Evolutionary conservation across 495 filamentous ascomycete genomes (phyloP).

Genomic region (Aspergillus kassunensis): DNA sequence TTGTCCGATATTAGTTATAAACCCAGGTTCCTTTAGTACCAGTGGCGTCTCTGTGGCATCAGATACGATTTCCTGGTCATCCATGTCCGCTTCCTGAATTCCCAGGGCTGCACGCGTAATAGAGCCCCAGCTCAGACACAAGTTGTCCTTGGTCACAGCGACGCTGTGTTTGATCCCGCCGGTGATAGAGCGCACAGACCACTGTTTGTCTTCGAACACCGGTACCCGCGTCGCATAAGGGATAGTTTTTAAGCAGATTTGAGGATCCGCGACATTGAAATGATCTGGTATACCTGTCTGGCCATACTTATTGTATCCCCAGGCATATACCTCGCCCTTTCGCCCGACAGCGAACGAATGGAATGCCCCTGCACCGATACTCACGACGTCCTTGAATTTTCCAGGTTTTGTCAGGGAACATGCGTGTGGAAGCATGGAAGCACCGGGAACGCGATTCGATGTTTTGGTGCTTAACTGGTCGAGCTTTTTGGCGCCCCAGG

Average conservation of each 20-base stretch:
- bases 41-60: background rate
- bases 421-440: slow-evolving; percentile 35
- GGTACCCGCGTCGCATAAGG: no score
- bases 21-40: slow-evolving; percentile 53
- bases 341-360: slow-evolving; percentile 67
- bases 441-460: slow-evolving; percentile 56
- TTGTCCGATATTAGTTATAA: slow-evolving; percentile 24
- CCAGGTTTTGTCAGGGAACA: background rate
- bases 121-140: slow-evolving; percentile 66
- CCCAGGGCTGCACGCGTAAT: slow-evolving; percentile 62
- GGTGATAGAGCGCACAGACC: slow-evolving; percentile 45
- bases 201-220: no score
- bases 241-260: no score
- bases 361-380: slow-evolving; percentile 60
- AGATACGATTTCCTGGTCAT: background rate
- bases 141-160: slow-evolving; percentile 56
- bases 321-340: slow-evolving; percentile 57
- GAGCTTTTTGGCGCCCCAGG: slow-evolving; percentile 71
- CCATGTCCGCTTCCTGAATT: slow-evolving; percentile 45
- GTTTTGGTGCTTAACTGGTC: slow-evolving; percentile 68
- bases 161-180: slow-evolving; percentile 68
- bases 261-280: no score
- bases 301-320: slow-evolving; percentile 74
- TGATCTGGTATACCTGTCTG: slow-evolving; percentile 47
- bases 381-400: slow-evolving; percentile 30